These are phyloP conservation scores for Entomortierella chlamydospora DNA, from an alignment of 192 early-diverging fungal species.

Conservation along the genomic window DNA sequence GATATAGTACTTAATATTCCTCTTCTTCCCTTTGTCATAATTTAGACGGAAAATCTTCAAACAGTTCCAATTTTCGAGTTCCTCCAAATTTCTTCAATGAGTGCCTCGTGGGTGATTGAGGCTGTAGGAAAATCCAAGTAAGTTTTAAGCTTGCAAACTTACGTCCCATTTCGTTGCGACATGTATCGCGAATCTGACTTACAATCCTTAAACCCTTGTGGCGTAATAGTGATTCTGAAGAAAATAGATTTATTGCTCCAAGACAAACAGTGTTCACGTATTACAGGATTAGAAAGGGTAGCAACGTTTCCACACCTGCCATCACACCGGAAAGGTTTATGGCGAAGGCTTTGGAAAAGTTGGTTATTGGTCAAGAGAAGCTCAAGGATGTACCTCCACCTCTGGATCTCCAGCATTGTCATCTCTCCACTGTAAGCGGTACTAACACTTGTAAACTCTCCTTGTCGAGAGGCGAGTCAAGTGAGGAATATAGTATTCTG, in stretches of 20 bases:
- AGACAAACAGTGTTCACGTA: conserved; percentile 69
- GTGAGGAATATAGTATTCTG: no score
- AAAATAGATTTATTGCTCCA: conserved; percentile 56
- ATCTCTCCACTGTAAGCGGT: conserved; percentile 61
- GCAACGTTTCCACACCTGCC: not conserved
- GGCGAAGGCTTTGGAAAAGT: conserved; percentile 56
- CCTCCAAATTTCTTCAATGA: conserved; percentile 75
- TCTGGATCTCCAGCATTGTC: conserved; percentile 58
- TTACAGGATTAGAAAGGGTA: conserved; percentile 57
- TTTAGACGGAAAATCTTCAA: conserved; percentile 82
- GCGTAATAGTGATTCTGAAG: conserved; percentile 44
- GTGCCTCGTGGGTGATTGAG: conserved; percentile 77
- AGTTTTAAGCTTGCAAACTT: conserved; percentile 1
- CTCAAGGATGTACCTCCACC: conserved; percentile 56
- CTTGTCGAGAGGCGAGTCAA: no score
- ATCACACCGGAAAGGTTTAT: conserved; percentile 62
- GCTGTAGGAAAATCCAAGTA: conserved; percentile 63
- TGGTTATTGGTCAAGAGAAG: conserved; percentile 57
- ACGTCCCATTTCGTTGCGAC: not conserved
- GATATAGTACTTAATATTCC: no score
- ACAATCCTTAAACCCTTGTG: no score
- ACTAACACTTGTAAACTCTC: not conserved
- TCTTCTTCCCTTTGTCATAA: conserved; percentile 1
- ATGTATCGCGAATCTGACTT: no score
- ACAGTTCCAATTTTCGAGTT: conserved; percentile 68